phyloP scores from a whole-genome alignment of 495 filamentous ascomycete species.

The Physcia stellaris region DNA sequence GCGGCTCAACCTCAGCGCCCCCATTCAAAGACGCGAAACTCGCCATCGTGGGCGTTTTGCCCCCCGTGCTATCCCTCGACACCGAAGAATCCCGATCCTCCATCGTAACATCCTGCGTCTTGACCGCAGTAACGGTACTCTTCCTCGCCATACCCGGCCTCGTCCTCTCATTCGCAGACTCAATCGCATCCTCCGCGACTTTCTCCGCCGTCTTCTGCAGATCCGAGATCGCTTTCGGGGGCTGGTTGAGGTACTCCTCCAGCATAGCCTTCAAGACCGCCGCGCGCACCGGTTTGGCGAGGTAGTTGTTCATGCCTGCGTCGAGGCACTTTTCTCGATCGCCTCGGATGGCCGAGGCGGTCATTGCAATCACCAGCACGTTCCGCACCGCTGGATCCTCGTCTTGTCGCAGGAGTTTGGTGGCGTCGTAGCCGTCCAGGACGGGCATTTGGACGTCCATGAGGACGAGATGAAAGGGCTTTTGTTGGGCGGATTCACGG shows the following conservation, averaged over 20 bases:
- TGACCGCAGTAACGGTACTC: too few relatives aligned
- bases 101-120: too few relatives aligned
- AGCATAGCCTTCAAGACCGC: conserved; percentile 62
- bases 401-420: conserved; percentile 63
- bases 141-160: too few relatives aligned
- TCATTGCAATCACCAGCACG: conserved; percentile 85
- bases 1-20: too few relatives aligned
- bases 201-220: conserved; percentile 19
- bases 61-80: too few relatives aligned
- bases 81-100: too few relatives aligned
- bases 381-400: conserved; percentile 56
- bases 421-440: conserved; percentile 87
- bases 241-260: conserved; percentile 44
- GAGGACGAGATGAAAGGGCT: conserved; percentile 61
- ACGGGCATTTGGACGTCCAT: conserved; percentile 97
- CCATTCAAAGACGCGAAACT: too few relatives aligned
- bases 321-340: conserved; percentile 86
- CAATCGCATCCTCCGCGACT: not conserved
- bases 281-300: conserved; percentile 77
- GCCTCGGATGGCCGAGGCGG: conserved; percentile 78
- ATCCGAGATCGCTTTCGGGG: conserved; percentile 19
- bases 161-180: too few relatives aligned
- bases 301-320: conserved; percentile 90
- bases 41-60: too few relatives aligned
- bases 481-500: conserved; percentile 48